Evolutionary conservation across 495 filamentous ascomycete genomes (phyloP), one percentile per base, ranked within the genome.

Genomic region (Penicillium paradoxum): DNA sequence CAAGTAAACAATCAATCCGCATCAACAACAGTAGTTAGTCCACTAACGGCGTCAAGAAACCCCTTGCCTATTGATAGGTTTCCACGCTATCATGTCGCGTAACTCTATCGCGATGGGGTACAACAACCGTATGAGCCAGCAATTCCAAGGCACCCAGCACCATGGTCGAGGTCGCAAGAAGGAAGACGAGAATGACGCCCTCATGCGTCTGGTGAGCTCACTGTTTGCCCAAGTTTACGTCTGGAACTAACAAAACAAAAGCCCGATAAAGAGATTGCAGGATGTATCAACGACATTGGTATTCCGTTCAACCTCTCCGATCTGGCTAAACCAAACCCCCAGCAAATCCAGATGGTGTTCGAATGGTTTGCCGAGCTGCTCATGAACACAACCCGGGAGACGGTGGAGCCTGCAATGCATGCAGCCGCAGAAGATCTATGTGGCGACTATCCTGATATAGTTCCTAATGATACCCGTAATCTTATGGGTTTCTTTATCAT

Each of bases 331-430:
- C 93, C 93, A 4, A 93, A 95, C 58, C 85, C 95, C 10, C 83
- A 90, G 49, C 89, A 95, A 59, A 91, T 95, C 42, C 95, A 97
- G 70, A 87, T 90, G 79, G 88, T 98, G 30, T 91, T 96, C 54
- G 93, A 98, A 80, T 95, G 89, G 88, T 95, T 97, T 63, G 91
- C 89, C 40, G 91, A 96, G 63, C 73, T 96, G 10, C 79, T 97
- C 19, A 89, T 97, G 80, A 95, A 95, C 69, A 83, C 86, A 40
- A 95, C 90, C 17, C 83, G 87, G 44, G 88, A 92, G 45, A 89
- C 90, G 3, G 87, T 98, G 44, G 91, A 97, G 59, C 95, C 93
- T 19, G 90, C 91, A 1, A 95, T 97, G 88, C 84, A 83, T 64
- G 91, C 90, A 5, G 91, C 91, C 0, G 84, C 86, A 17, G 88